These are phyloP conservation scores for Ascomycota sp. DNA, from an alignment of 2,329 filamentous ascomycete species.

Conservation along the genomic window DNA sequence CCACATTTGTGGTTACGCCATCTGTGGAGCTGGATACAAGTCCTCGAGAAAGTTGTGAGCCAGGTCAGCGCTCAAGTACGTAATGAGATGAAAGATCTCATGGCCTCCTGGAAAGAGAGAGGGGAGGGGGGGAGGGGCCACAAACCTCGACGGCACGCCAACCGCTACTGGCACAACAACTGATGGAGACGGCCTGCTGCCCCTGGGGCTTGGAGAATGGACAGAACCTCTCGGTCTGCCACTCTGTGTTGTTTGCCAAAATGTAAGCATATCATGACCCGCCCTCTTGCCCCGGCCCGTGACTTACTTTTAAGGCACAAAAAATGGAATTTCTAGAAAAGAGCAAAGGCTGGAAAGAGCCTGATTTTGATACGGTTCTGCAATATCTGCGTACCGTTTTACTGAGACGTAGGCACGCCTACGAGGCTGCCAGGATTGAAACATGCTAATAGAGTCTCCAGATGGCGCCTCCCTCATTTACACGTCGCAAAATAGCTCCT, in stretches of 20 bases:
- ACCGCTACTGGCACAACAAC: slow-evolving; percentile 28
- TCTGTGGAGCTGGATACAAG: slow-evolving; percentile 71
- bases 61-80: slow-evolving; percentile 59
- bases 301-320: slow-evolving; percentile 37
- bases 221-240: slow-evolving; percentile 74
- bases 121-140: slow-evolving; percentile 41
- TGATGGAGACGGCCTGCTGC: slow-evolving; percentile 50
- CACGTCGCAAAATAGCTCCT: slow-evolving; percentile 56
- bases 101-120: slow-evolving; percentile 61
- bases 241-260: slow-evolving; percentile 88
- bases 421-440: neutral
- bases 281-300: slow-evolving; percentile 1
- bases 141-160: slow-evolving; percentile 39
- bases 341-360: slow-evolving; percentile 83
- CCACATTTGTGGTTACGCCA: slow-evolving; percentile 86
- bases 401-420: slow-evolving; percentile 48
- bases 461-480: slow-evolving; percentile 74
- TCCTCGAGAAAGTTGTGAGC: slow-evolving; percentile 57
- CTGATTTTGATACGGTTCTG: slow-evolving; percentile 87
- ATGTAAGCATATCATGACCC: slow-evolving; percentile 33
- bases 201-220: slow-evolving; percentile 78
- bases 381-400: slow-evolving; percentile 82
- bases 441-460: slow-evolving; percentile 16
- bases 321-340: slow-evolving; percentile 82
- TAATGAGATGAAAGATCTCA: slow-evolving; percentile 69